phyloP scores from a whole-genome alignment of 2,329 filamentous ascomycete genomes.

The Epichloe amarillans region DNA sequence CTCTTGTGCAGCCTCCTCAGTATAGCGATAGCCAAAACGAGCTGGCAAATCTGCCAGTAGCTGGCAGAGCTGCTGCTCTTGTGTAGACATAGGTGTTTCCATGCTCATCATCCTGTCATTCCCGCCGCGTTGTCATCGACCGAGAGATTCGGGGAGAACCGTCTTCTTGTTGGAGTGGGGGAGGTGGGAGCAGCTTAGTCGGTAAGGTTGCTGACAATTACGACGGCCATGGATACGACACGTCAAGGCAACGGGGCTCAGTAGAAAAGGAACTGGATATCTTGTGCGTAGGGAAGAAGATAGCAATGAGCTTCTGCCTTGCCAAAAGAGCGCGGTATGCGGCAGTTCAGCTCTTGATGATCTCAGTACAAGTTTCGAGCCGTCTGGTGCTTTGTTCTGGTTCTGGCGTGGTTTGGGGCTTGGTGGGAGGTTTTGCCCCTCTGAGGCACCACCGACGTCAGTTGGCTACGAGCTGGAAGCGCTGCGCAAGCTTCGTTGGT shows the following conservation, averaged over 20 bases:
- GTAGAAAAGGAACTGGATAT: not conserved
- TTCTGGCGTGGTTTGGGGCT: not conserved
- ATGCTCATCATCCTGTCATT: constrained; percentile 26
- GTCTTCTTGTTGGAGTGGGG: constrained; percentile 1
- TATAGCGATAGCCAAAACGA: constrained; percentile 63
- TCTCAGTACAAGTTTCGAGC: not conserved
- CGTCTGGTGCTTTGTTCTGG: not conserved
- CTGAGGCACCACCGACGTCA: constrained; percentile 4
- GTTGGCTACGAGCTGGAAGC: constrained; percentile 1
- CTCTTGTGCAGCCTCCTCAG: constrained; percentile 52
- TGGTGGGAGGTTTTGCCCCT: not conserved
- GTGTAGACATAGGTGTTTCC: constrained; percentile 44
- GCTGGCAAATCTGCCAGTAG: constrained; percentile 67
- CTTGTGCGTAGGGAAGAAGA: not conserved
- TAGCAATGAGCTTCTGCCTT: not conserved
- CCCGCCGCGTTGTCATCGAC: not conserved
- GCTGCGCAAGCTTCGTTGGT: not conserved
- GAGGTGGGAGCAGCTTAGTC: constrained; percentile 7
- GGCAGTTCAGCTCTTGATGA: not conserved
- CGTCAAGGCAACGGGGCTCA: not conserved
- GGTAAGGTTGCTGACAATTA: not conserved
- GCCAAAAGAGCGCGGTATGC: not conserved
- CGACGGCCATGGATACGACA: constrained; percentile 2
- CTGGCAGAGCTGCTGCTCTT: constrained; percentile 73
- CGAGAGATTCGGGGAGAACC: not conserved